phyloP scores from a whole-genome alignment of 176 grass and related monocot genomes.

The Oryza meyeriana region DNA sequence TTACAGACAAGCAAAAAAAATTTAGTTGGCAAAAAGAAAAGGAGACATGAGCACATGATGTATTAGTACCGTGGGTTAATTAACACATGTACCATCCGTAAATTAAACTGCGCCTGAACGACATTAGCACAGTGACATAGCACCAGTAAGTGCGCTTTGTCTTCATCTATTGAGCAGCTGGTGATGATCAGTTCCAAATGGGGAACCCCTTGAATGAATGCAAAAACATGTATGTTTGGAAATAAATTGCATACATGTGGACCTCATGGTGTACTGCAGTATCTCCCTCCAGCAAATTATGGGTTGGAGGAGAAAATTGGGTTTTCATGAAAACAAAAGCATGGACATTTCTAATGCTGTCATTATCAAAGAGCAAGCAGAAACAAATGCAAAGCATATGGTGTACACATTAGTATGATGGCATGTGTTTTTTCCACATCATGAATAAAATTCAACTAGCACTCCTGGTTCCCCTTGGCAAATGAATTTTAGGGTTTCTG shows the following conservation, averaged over 20 bases:
- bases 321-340: background rate
- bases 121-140: background rate
- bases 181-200: background rate
- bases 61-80: background rate
- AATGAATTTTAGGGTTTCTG: no score
- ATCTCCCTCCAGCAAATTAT: background rate
- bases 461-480: background rate
- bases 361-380: background rate
- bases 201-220: background rate
- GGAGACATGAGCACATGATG: background rate
- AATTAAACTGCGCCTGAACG: background rate
- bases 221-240: background rate
- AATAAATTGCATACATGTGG: background rate
- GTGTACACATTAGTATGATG: background rate
- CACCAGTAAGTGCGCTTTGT: background rate
- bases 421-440: background rate
- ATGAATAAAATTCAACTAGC: background rate
- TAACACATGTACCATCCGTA: background rate
- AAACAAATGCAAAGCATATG: background rate
- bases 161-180: background rate
- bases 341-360: background rate
- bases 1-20: background rate
- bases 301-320: constrained; percentile 1
- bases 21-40: background rate
- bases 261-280: background rate